These are phyloP conservation scores for Basipetospora chlamydospora DNA, from an alignment of 2,329 filamentous ascomycete species.

Conservation along the genomic window DNA sequence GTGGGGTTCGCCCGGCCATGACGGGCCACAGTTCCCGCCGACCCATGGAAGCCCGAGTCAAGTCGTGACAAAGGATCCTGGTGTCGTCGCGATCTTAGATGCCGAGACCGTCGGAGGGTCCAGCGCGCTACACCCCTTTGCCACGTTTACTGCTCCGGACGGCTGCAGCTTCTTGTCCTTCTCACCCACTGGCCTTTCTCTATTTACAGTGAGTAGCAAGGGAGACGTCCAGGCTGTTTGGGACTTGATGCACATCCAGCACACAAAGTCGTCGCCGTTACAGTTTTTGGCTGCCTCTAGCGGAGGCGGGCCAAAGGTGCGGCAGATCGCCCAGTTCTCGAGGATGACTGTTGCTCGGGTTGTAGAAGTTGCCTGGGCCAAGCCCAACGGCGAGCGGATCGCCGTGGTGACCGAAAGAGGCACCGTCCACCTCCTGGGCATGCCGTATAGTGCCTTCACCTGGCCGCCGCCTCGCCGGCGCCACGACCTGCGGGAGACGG, in stretches of 20 bases:
- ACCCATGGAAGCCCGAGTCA: conserved; percentile 54
- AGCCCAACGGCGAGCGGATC: conserved; percentile 64
- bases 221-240: conserved; percentile 74
- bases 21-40: conserved; percentile 50
- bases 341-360: conserved; percentile 86
- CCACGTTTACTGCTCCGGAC: conserved; percentile 55
- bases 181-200: conserved; percentile 54
- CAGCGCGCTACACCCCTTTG: conserved; percentile 44
- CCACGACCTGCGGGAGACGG: conserved; percentile 26
- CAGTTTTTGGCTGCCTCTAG: conserved; percentile 29
- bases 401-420: conserved; percentile 87
- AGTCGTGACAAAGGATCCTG: conserved; percentile 47
- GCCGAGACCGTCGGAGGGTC: conserved; percentile 42
- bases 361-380: conserved; percentile 78
- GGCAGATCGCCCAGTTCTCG: conserved; percentile 77
- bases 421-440: conserved; percentile 85
- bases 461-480: conserved; percentile 65
- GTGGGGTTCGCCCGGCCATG: conserved; percentile 34
- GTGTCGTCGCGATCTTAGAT: conserved; percentile 63
- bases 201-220: conserved; percentile 70
- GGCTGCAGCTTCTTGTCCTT: conserved; percentile 75
- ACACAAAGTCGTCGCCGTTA: conserved; percentile 45
- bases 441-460: conserved; percentile 67
- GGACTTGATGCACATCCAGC: conserved; percentile 57
- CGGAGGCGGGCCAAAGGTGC: conserved; percentile 44